These are phyloP conservation scores for Tephrocybe sp. DNA, from an alignment of 768 basidiomycete species.

Conservation along the genomic window DNA sequence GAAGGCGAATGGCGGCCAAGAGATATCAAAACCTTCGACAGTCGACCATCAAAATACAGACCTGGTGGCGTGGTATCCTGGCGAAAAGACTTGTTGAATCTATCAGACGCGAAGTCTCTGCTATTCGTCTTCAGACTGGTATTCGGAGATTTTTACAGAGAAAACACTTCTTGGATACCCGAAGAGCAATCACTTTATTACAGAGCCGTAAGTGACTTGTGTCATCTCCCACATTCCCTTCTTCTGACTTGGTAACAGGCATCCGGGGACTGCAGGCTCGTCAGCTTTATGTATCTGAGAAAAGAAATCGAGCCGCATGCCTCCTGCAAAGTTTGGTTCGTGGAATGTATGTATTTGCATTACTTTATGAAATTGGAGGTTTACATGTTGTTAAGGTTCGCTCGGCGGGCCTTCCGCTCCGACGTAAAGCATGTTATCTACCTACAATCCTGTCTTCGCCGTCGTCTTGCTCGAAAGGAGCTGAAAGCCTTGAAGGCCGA, in stretches of 20 bases:
- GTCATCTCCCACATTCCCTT: not conserved
- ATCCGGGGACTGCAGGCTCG: constrained; percentile 76
- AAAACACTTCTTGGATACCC: constrained; percentile 60
- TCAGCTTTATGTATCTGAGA: constrained; percentile 50
- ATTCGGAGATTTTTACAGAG: constrained; percentile 74
- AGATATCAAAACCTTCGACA: constrained; percentile 67
- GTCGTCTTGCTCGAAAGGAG: constrained; percentile 82
- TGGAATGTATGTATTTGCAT: constrained; percentile 66
- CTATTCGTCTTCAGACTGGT: constrained; percentile 71
- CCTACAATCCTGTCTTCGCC: constrained; percentile 89
- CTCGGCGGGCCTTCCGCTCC: constrained; percentile 48
- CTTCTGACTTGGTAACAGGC: constrained; percentile 37
- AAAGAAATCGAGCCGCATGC: constrained; percentile 59
- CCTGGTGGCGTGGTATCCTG: constrained; percentile 89
- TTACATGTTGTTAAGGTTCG: constrained; percentile 35
- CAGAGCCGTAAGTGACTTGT: constrained; percentile 74
- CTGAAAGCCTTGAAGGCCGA: constrained; percentile 83
- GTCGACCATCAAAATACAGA: constrained; percentile 84
- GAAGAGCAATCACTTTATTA: constrained; percentile 61
- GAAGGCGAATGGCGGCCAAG: constrained; percentile 79
- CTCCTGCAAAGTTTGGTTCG: constrained; percentile 81
- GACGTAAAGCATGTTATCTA: constrained; percentile 77
- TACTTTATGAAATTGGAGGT: not conserved
- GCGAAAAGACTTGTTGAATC: constrained; percentile 69
- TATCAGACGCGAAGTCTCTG: constrained; percentile 72